These are phyloP conservation scores for Fusarium sp. DNA, from an alignment of 2,329 filamentous ascomycete genomes.

Conservation along the genomic window DNA sequence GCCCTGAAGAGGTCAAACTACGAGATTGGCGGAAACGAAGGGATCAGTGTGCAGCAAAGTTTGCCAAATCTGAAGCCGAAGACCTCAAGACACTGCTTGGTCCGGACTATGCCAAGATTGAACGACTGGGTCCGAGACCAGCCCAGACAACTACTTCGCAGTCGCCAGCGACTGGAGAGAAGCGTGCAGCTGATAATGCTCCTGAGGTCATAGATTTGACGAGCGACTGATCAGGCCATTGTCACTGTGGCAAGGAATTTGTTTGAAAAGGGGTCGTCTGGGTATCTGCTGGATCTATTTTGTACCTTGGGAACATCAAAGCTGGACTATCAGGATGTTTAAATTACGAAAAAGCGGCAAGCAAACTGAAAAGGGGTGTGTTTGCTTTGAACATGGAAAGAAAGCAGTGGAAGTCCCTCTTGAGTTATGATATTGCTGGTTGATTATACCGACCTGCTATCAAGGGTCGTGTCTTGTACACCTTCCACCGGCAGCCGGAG, in stretches of 20 bases:
- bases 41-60: not conserved
- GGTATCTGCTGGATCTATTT: not conserved
- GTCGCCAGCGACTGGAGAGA: not conserved
- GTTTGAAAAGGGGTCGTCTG: not conserved
- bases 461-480: no score
- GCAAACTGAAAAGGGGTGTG: no score
- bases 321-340: no score
- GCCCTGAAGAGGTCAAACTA: not conserved
- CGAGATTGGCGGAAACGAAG: not conserved
- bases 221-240: conserved; percentile 5
- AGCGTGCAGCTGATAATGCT: conserved; percentile 8
- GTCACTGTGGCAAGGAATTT: no score
- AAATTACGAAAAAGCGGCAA: no score
- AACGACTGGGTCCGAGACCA: not conserved
- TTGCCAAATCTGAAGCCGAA: not conserved
- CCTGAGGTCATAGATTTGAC: conserved; percentile 27
- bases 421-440: no score
- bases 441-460: no score
- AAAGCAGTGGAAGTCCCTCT: no score
- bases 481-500: no score
- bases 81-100: conserved; percentile 17
- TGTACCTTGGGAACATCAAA: no score
- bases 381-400: no score
- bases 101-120: not conserved
- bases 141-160: not conserved